phyloP scores from a whole-genome alignment of 2,329 filamentous ascomycete genomes.

The Monosporascus sp. region DNA sequence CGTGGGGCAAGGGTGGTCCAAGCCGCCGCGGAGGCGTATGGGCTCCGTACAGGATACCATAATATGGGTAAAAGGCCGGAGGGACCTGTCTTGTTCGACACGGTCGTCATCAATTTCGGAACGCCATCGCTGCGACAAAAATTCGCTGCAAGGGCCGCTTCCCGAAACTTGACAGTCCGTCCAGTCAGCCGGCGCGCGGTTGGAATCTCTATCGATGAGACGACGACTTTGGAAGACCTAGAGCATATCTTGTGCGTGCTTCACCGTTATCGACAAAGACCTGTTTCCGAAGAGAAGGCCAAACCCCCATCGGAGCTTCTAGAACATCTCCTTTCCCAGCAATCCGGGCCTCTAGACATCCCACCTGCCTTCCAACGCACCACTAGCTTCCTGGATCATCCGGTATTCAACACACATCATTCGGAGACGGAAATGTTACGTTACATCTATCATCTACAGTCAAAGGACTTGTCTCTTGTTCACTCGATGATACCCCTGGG shows the following conservation, averaged over 20 bases:
- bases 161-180: slow-evolving; percentile 56
- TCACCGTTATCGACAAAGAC: slow-evolving; percentile 1
- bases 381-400: slow-evolving; percentile 75
- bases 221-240: slow-evolving; percentile 47
- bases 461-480: slow-evolving; percentile 87
- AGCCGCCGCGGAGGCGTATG: slow-evolving; percentile 54
- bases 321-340: slow-evolving; percentile 31
- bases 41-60: slow-evolving; percentile 50
- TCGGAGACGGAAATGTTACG: slow-evolving; percentile 91
- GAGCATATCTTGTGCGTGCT: slow-evolving; percentile 23
- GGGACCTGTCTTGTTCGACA: slow-evolving; percentile 68
- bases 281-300: neutral
- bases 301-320: slow-evolving; percentile 34
- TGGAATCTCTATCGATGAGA: slow-evolving; percentile 76
- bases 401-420: slow-evolving; percentile 91
- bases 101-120: slow-evolving; percentile 60
- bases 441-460: slow-evolving; percentile 89
- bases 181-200: slow-evolving; percentile 54
- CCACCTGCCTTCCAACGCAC: slow-evolving; percentile 61
- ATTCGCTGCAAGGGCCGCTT: slow-evolving; percentile 46
- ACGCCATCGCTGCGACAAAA: slow-evolving; percentile 40
- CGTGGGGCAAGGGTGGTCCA: slow-evolving; percentile 66
- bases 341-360: slow-evolving; percentile 36
- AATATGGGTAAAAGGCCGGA: slow-evolving; percentile 48
- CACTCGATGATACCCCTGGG: slow-evolving; percentile 98